These are phyloP conservation scores for Boletus sp. DNA, from an alignment of 768 basidiomycete genomes.

Conservation along the genomic window DNA sequence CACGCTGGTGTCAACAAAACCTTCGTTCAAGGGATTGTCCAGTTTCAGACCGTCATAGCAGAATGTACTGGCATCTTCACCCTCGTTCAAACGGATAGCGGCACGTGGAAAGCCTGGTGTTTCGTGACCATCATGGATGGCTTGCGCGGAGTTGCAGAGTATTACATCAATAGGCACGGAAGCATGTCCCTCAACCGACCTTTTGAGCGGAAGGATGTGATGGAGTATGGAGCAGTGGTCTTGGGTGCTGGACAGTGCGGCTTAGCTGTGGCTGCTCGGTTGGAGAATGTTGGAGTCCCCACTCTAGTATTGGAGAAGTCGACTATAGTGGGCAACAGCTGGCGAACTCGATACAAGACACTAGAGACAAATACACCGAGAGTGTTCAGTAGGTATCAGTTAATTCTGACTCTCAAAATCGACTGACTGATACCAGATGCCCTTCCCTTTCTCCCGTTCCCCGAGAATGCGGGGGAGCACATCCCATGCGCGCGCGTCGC, in stretches of 20 bases:
- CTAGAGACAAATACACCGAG: conserved; percentile 28
- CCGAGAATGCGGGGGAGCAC: not conserved
- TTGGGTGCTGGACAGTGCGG: conserved; percentile 38
- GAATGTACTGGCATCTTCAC: not conserved
- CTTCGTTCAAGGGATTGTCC: not conserved
- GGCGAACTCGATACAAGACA: conserved; percentile 66
- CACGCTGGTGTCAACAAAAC: not conserved
- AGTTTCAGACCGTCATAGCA: not conserved
- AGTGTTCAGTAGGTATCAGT: conserved; percentile 3
- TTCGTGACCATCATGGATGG: not conserved
- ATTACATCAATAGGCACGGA: not conserved
- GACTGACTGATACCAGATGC: not conserved
- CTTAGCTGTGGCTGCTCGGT: conserved; percentile 15
- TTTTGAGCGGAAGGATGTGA: not conserved
- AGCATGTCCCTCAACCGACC: not conserved
- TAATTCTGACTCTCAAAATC: not conserved
- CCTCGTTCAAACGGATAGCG: not conserved
- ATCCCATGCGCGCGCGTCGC: not conserved
- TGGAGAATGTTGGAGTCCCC: not conserved
- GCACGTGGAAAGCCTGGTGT: not conserved
- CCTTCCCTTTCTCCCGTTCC: not conserved
- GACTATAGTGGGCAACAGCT: conserved; percentile 57
- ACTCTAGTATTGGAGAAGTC: conserved; percentile 62
- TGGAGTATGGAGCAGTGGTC: conserved; percentile 42
- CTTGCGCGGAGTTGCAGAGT: not conserved